Percentiles rank a stretch among this genome's conserved stretches.
phyloP scores from a whole-genome alignment of 768 basidiomycete genomes.

The Boletus vermiculosoides region DNA sequence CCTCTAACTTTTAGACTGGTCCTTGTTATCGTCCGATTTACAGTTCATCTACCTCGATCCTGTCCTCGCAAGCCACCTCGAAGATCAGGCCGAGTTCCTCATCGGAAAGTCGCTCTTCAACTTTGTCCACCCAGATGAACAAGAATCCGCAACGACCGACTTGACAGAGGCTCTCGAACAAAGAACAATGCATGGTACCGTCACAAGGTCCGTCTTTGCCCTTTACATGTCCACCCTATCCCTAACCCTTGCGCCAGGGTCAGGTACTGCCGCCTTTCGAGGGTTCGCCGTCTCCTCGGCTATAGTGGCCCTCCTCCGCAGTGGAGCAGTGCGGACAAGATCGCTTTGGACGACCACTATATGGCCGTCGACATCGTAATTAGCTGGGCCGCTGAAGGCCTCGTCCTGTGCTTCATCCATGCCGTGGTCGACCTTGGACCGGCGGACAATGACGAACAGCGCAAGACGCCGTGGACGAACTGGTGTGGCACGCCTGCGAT shows the following conservation, averaged over 20 bases:
- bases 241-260: constrained; percentile 49
- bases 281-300: constrained; percentile 71
- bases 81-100: constrained; percentile 64
- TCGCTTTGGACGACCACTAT: constrained; percentile 68
- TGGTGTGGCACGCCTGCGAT: constrained; percentile 83
- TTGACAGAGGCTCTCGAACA: constrained; percentile 70
- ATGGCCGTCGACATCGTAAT: constrained; percentile 88
- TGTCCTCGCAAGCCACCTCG: constrained; percentile 69
- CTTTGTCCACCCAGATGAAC: constrained; percentile 86
- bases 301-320: constrained; percentile 51
- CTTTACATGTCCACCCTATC: constrained; percentile 13
- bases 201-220: constrained; percentile 57
- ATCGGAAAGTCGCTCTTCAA: constrained; percentile 68
- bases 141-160: constrained; percentile 70
- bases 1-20: constrained; percentile 58
- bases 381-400: constrained; percentile 83
- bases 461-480: constrained; percentile 79
- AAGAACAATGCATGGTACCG: constrained; percentile 77
- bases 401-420: constrained; percentile 88
- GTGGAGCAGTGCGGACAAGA: constrained; percentile 68
- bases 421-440: constrained; percentile 71
- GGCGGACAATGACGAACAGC: constrained; percentile 69
- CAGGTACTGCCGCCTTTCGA: constrained; percentile 73
- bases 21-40: constrained; percentile 72
- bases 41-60: constrained; percentile 84